Evolutionary conservation across 2,329 filamentous ascomycete species (phyloP).

Genomic region (Exophiala lecanii-corni): DNA sequence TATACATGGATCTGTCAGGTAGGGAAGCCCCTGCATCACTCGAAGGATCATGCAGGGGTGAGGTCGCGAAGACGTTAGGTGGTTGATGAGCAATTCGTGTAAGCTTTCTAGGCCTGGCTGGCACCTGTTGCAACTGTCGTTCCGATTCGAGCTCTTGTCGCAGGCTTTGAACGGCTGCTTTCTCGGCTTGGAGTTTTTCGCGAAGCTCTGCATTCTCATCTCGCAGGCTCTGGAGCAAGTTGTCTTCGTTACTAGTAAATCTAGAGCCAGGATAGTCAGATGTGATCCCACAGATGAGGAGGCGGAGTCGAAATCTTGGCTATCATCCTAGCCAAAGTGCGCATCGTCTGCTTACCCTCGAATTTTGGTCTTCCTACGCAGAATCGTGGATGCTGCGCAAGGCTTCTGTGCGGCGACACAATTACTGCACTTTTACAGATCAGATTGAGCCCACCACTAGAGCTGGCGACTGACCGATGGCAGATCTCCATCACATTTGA

Average conservation of each 20-base stretch:
- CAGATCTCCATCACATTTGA: conserved; percentile 1
- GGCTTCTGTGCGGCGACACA: not conserved
- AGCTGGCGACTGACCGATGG: not conserved
- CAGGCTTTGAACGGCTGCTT: not conserved
- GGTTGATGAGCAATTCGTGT: too few species aligned
- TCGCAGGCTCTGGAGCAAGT: not conserved
- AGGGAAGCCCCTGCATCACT: not conserved
- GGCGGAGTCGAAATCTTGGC: not conserved
- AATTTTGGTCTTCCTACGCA: not conserved
- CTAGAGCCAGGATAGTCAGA: not conserved
- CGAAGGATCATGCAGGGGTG: not conserved
- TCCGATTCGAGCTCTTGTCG: conserved; percentile 1
- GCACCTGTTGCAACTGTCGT: not conserved
- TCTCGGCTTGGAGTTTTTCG: not conserved
- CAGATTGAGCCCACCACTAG: not conserved
- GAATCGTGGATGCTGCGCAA: not conserved
- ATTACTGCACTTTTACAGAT: not conserved
- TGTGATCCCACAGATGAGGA: too few species aligned
- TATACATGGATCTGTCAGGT: not conserved
- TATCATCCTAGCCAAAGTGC: too few species aligned
- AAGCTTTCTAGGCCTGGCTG: not conserved
- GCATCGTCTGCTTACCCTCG: not conserved
- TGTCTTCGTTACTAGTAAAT: not conserved
- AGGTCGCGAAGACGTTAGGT: not conserved
- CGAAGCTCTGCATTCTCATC: not conserved